Base-by-base conservation (phyloP, 2,329 filamentous ascomycete genomes). In the Epichloe gansuensis region DNA sequence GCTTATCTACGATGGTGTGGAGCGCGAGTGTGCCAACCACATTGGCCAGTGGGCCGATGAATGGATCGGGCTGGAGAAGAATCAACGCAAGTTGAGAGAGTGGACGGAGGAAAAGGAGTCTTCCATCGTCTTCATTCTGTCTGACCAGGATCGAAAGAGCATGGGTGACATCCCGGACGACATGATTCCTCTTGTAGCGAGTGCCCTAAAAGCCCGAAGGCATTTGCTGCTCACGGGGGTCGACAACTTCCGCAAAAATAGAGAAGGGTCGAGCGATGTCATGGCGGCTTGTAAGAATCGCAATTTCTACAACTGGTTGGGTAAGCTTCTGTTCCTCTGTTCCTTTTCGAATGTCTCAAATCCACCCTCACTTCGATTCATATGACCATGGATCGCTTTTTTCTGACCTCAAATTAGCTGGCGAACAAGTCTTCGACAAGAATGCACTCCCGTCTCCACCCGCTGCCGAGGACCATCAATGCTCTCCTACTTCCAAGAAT, bases 1-100 rank as follows among this genome's bases (percentile, higher is more conserved):
- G 38, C 59, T 63, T 12, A 64, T 71, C 36, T 51, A 59, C 13
- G 50, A 54, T 2, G 63, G 65, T 21, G 31, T 66, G 31, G 47
- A 52, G 40, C 58, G 60, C 39, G 55, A 57, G 23, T 50, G 55
- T 43, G 60, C 64, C 15, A 36, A 61, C 27, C 53, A 68, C 25
- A 59, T 67, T 35, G 64, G 67, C 21, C 55, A 60, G 13, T 73
- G 68, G 67, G 62, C 61, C 12, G 66, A 71, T 46, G 52, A 59
- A 5, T 73, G 71, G 71, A 48, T 68, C 21, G 53, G 55, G 11
- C 47, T 54, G 0, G 49, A 54, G 7, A 55, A 56, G 2, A 71
- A 73, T 51, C 53, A 57, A 25, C 44, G 55, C 3, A 68, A 62
- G 47, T 61, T 73, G 23, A 52, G 51, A 31, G 47, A 54, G 2